Conservation (phyloP, 140 eudicot species). For the Erigeron philadelphicus region DNA sequence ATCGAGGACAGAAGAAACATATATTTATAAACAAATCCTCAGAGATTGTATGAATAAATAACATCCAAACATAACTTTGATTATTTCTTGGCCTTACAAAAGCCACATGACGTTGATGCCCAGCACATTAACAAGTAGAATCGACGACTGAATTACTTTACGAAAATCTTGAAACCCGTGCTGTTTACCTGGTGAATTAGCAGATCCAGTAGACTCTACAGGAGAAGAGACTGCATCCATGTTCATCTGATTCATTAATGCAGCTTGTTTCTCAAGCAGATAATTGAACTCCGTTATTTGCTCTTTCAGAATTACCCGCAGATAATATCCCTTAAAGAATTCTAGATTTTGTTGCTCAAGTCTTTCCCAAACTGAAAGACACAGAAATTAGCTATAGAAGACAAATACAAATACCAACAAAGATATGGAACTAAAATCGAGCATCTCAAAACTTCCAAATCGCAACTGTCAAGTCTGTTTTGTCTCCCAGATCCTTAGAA, state of each 20-base stretch:
- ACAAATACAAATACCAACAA: not conserved
- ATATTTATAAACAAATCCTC: not conserved
- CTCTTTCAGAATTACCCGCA: slow-evolving; percentile 44
- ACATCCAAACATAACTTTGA: not conserved
- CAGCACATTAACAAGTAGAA: not conserved
- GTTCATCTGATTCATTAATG: slow-evolving; percentile 36
- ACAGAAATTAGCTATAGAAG: not conserved
- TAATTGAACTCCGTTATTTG: slow-evolving; percentile 54
- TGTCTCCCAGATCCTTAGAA: not conserved
- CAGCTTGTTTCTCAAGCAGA: slow-evolving; percentile 51
- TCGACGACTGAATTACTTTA: not conserved
- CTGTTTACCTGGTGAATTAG: not conserved
- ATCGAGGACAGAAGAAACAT: not conserved
- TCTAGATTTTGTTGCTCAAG: slow-evolving; percentile 43
- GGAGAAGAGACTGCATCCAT: slow-evolving; percentile 17
- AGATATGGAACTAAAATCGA: not conserved
- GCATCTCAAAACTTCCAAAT: not conserved
- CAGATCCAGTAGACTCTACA: not conserved
- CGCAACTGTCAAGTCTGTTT: not conserved
- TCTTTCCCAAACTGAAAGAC: slow-evolving; percentile 1
- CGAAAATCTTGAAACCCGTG: not conserved
- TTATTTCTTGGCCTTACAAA: not conserved
- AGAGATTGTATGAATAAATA: not conserved
- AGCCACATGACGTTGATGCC: not conserved
- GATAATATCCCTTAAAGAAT: slow-evolving; percentile 56